Evolutionary conservation across 1,284 basidiomycete species (phyloP).

Genomic region (Cutaneotrichosporon sp.): DNA sequence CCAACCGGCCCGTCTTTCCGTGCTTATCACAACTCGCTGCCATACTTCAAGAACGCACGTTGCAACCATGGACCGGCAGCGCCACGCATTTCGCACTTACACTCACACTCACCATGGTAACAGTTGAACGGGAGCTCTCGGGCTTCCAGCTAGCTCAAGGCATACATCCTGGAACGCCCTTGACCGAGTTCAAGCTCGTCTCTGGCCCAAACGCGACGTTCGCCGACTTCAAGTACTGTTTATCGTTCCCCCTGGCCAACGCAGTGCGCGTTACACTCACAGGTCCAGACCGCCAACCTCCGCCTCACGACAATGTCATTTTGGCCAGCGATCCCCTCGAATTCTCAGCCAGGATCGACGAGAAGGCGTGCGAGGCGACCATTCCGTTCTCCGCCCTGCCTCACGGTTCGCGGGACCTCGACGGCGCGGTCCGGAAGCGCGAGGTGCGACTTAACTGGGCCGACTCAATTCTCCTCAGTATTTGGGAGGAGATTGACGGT

Average conservation of each 20-base stretch:
- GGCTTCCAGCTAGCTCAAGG: slow-evolving; percentile 10
- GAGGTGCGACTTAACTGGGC: slow-evolving; percentile 28
- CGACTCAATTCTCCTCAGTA: slow-evolving; percentile 34
- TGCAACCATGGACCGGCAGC: background rate
- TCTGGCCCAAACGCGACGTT: slow-evolving; percentile 19
- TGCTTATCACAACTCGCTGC: background rate
- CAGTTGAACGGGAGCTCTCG: slow-evolving; percentile 26
- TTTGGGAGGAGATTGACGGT: slow-evolving; percentile 34
- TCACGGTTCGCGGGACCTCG: slow-evolving; percentile 21
- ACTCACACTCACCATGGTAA: slow-evolving; percentile 11
- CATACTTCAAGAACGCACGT: background rate
- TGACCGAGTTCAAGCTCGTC: slow-evolving; percentile 28
- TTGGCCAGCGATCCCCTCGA: slow-evolving; percentile 23
- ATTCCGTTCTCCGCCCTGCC: slow-evolving; percentile 29
- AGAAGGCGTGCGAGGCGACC: slow-evolving; percentile 21
- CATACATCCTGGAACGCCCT: slow-evolving; percentile 8
- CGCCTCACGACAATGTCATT: slow-evolving; percentile 47
- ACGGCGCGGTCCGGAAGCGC: slow-evolving; percentile 20
- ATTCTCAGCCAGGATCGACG: slow-evolving; percentile 29
- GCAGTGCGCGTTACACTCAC: slow-evolving; percentile 41
- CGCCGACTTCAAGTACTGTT: slow-evolving; percentile 37
- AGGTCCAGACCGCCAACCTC: slow-evolving; percentile 42
- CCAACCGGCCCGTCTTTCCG: background rate
- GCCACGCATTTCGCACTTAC: background rate
- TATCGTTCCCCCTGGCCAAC: slow-evolving; percentile 41